Conservation (phyloP, 805 yeast species). For the Debaryomyces hansenii region DNA sequence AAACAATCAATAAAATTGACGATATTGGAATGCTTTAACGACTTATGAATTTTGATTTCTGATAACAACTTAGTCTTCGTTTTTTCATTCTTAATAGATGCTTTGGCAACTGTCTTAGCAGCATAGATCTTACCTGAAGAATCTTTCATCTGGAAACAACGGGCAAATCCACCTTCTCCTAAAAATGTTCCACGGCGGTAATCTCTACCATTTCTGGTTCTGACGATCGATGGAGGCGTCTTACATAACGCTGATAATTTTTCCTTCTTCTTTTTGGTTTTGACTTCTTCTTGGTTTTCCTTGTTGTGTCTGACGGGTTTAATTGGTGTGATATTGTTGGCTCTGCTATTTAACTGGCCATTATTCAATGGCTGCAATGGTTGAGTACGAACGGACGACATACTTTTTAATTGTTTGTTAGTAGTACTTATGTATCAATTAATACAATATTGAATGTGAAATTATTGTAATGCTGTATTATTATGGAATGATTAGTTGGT, state of each 20-base stretch:
- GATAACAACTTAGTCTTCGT: constrained; percentile 83
- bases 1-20: constrained; percentile 95
- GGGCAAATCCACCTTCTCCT: constrained; percentile 99
- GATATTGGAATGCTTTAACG: constrained; percentile 83
- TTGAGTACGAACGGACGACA: constrained; percentile 38
- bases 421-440: no score
- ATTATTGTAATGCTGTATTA: neutral
- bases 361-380: constrained; percentile 57
- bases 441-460: neutral
- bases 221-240: constrained; percentile 93
- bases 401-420: constrained; percentile 1
- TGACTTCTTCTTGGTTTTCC: constrained; percentile 24
- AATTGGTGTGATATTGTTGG: constrained; percentile 34
- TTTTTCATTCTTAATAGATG: constrained; percentile 86
- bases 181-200: constrained; percentile 86
- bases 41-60: constrained; percentile 93
- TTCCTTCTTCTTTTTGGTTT: constrained; percentile 67
- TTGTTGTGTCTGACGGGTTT: constrained; percentile 25
- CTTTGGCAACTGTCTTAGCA: constrained; percentile 97
- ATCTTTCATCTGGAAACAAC: constrained; percentile 96
- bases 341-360: constrained; percentile 51
- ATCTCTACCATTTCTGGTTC: constrained; percentile 83
- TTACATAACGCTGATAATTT: constrained; percentile 88
- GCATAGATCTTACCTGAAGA: constrained; percentile 85
- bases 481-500: neutral